A percentile compares a stretch with the other conserved stretches of the same genome.
phyloP scores from a whole-genome alignment of 805 yeast species.

The Teunomyces kruisii region DNA sequence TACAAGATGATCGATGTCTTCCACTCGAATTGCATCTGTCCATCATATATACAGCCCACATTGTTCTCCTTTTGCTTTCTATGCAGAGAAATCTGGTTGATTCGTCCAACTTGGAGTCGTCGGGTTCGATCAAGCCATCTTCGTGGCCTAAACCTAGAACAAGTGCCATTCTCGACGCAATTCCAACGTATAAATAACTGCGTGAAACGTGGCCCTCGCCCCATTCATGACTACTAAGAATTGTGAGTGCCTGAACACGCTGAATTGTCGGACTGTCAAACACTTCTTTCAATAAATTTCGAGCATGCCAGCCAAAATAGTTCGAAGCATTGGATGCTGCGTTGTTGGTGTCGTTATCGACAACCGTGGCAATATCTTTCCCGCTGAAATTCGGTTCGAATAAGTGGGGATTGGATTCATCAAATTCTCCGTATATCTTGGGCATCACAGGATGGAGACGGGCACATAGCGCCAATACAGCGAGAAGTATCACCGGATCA shows the following conservation, averaged over 20 bases:
- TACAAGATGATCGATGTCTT: slow-evolving; percentile 29
- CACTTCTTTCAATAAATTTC: slow-evolving; percentile 26
- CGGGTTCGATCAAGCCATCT: slow-evolving; percentile 8
- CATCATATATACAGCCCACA: slow-evolving; percentile 45
- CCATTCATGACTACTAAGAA: slow-evolving; percentile 42
- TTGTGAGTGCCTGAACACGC: slow-evolving; percentile 35
- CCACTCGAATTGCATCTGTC: slow-evolving; percentile 41
- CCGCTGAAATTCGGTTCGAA: slow-evolving; percentile 21
- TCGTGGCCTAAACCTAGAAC: slow-evolving; percentile 30
- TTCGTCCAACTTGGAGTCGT: slow-evolving; percentile 11
- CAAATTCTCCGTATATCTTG: slow-evolving; percentile 32
- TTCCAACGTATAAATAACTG: slow-evolving; percentile 37
- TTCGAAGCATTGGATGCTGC: slow-evolving; percentile 31
- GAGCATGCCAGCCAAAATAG: slow-evolving; percentile 41
- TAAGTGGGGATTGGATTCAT: slow-evolving; percentile 21
- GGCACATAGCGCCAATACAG: slow-evolving; percentile 35
- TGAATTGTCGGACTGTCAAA: slow-evolving; percentile 40
- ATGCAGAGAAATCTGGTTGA: slow-evolving; percentile 17
- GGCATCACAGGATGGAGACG: slow-evolving; percentile 33
- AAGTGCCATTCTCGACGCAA: slow-evolving; percentile 40
- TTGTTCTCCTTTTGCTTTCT: slow-evolving; percentile 36
- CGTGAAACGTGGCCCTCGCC: slow-evolving; percentile 38
- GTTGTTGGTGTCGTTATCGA: slow-evolving; percentile 6
- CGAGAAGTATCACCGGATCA: slow-evolving; percentile 32
- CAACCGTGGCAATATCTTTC: neutral